Evolutionary conservation across 805 yeast genomes (phyloP), one percentile per base, ranked within the genome.

Genomic region (Yarrowia yakushimensis): DNA sequence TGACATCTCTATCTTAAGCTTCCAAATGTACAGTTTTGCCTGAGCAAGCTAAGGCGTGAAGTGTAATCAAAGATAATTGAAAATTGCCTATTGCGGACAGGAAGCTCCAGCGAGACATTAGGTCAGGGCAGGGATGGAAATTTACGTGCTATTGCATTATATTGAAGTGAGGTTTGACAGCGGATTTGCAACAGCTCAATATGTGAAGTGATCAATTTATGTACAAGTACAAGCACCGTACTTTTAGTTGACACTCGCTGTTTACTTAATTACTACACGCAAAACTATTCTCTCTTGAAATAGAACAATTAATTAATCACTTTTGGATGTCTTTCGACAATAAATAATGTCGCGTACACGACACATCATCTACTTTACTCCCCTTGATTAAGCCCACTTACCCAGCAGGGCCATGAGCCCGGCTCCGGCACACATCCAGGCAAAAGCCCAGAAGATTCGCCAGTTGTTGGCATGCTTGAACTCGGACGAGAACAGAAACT

Each of bases 371-470:
- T 13, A 43, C 41, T 18, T 18, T 18, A 12, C 33, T 18, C 41
- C 39, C 22, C 42, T 12, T 12, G 30, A 17, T 70, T 72, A 85
- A 6, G 90, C 91, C 91, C 93, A 87, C 70, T 83, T 85, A 37
- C 91, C 92, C 27, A 87, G 77, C 43, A 87, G 74, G 0, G 91
- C 89, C 92, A 87, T 87, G 33, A 86, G 69, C 12, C 86, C 87
- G 30, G 85, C 82, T 46, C 92, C 92, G 66, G 78, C 71, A 62
- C 83, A 73, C 72, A 80, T 74, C 42, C 41, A 60, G 73, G 73
- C 50, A 74, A 66, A 34, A 81, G 65, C 76, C 77, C 77, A 66
- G 77, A 76, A 36, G 70, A 69, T 63, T 81, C 71, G 31, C 80
- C 78, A 57, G 71, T 71, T 37, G 75, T 64, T 55, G 80, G 80